Evolutionary conservation across 345 rosid genomes (phyloP).

Genomic region (Ricinus communis): DNA sequence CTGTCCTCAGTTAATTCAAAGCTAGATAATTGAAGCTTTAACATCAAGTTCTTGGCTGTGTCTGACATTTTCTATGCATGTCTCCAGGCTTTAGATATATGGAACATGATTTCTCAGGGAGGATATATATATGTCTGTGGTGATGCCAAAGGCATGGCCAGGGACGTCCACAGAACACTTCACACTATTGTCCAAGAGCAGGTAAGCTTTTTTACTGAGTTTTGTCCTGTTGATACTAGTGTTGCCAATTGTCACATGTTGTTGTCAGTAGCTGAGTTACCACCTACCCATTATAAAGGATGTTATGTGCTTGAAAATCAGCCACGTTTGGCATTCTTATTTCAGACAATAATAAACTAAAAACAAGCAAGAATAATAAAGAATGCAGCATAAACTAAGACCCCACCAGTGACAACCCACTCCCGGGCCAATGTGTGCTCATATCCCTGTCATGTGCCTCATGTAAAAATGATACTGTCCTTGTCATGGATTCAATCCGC

Average conservation of each 20-base stretch:
- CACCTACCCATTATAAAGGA: slow-evolving; percentile 1
- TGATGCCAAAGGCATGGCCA: slow-evolving; percentile 99
- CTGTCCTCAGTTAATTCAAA: neutral
- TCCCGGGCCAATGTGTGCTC: too few species aligned
- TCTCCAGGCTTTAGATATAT: slow-evolving; percentile 77
- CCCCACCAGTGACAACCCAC: too few species aligned
- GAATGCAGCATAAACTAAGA: neutral
- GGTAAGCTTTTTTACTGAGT: slow-evolving; percentile 36
- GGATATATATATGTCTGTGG: slow-evolving; percentile 93
- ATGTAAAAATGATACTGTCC: too few species aligned
- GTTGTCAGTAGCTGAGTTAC: neutral
- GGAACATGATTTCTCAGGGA: slow-evolving; percentile 74
- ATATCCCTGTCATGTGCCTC: too few species aligned
- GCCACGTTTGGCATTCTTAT: neutral
- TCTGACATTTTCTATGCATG: neutral
- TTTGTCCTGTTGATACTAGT: neutral
- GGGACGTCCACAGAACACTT: slow-evolving; percentile 85
- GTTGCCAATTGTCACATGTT: too few species aligned
- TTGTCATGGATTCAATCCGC: too few species aligned
- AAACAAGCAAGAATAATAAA: neutral
- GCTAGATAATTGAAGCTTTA: neutral
- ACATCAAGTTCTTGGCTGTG: neutral
- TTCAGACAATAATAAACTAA: too few species aligned
- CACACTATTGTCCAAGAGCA: slow-evolving; percentile 86
- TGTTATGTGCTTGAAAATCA: neutral